A percentile compares a stretch with the other conserved stretches of the same genome.
Conservation (phyloP, 805 yeast genomes). For the Candida cerambycidarum region DNA sequence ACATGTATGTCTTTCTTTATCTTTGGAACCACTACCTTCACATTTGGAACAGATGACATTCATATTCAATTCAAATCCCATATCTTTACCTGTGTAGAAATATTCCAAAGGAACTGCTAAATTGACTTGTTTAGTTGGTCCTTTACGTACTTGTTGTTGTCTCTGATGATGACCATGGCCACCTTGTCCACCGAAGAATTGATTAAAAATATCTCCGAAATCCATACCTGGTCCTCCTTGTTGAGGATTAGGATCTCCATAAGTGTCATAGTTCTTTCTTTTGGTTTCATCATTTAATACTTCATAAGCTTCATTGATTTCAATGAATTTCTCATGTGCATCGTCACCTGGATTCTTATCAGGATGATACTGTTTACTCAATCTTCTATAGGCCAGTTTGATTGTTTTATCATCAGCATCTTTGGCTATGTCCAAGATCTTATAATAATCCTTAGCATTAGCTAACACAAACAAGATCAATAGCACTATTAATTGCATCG, state of each 20-base stretch:
- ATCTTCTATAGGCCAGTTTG: constrained; percentile 77
- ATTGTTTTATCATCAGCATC: constrained; percentile 78
- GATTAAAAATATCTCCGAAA: constrained; percentile 62
- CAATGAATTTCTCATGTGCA: constrained; percentile 84
- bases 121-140: constrained; percentile 59
- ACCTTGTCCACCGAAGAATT: constrained; percentile 35
- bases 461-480: constrained; percentile 6
- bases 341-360: constrained; percentile 86
- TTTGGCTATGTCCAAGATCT: constrained; percentile 65
- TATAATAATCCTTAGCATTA: constrained; percentile 48
- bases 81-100: constrained; percentile 65
- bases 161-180: constrained; percentile 16
- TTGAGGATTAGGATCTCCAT: constrained; percentile 64
- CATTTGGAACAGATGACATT: constrained; percentile 77
- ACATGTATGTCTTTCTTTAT: constrained; percentile 69
- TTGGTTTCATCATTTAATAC: constrained; percentile 73
- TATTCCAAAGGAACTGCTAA: constrained; percentile 61
- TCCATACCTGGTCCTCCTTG: constrained; percentile 17
- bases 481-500: constrained; percentile 4
- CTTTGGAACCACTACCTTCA: constrained; percentile 82
- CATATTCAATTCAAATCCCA: constrained; percentile 63
- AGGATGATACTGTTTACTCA: constrained; percentile 88
- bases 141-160: constrained; percentile 51
- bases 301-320: constrained; percentile 92
- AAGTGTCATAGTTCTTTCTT: constrained; percentile 65